A percentile compares a stretch with the other conserved stretches of the same genome.
Conservation (phyloP, 306 rosid species). For the Acacia crassicarpa region DNA sequence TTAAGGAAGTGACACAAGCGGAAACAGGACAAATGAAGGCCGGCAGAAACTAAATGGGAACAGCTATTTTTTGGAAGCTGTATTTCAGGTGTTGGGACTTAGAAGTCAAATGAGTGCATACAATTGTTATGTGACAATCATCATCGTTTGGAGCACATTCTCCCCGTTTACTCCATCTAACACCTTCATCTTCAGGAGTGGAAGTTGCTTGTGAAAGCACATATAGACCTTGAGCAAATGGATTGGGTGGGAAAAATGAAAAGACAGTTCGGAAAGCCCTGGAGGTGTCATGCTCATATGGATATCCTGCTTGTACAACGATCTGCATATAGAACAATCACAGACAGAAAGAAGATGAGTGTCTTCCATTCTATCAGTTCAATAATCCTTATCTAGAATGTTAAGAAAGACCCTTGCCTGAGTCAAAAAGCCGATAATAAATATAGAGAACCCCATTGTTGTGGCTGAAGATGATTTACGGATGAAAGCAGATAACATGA, state of each 20-base stretch:
- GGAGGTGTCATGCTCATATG: conserved; percentile 32
- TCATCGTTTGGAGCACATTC: conserved; percentile 43
- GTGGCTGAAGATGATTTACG: conserved; percentile 81
- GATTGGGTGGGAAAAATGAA: conserved; percentile 91
- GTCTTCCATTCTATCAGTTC: conserved; percentile 18
- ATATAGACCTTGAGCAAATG: conserved; percentile 63
- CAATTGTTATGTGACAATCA: conserved; percentile 70
- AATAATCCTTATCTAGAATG: conserved; percentile 17
- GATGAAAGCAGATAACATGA: conserved; percentile 85
- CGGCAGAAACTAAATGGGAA: conserved; percentile 3
- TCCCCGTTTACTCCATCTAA: conserved; percentile 77
- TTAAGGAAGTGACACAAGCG: conserved; percentile 11
- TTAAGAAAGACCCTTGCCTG: conserved; percentile 64
- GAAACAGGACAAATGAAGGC: conserved; percentile 18
- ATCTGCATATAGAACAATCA: conserved; percentile 48
- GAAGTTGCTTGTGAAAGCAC: conserved; percentile 62
- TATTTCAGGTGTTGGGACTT: background rate
- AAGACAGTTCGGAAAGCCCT: conserved; percentile 37
- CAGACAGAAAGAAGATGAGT: conserved; percentile 20
- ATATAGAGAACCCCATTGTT: conserved; percentile 64
- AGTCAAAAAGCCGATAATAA: conserved; percentile 68
- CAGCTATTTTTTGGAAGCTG: conserved; percentile 11
- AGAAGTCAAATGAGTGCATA: conserved; percentile 40
- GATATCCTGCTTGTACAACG: conserved; percentile 56
- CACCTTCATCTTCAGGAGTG: conserved; percentile 54